These are phyloP conservation scores for Oidium heveae DNA, from an alignment of 2,329 filamentous ascomycete genomes.

Conservation along the genomic window DNA sequence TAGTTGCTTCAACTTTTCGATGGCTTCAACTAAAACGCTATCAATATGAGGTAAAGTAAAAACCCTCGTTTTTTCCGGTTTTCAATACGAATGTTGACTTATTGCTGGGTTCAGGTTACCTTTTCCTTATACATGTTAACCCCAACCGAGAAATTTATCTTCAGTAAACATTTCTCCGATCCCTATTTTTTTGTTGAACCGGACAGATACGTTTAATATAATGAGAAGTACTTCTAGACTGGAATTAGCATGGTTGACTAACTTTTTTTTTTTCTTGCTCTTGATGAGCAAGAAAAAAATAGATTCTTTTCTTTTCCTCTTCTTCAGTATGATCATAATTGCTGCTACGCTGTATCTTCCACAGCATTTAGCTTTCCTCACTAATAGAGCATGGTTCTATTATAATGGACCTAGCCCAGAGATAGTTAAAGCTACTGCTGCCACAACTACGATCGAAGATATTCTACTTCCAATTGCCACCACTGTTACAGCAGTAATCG, in stretches of 20 bases:
- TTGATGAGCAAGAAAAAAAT: conserved; percentile 1
- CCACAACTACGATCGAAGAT: not conserved
- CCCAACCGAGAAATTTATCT: conserved; percentile 83
- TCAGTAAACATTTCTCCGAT: conserved; percentile 35
- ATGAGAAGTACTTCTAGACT: too few relatives aligned
- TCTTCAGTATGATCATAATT: conserved; percentile 64
- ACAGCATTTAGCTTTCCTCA: conserved; percentile 63
- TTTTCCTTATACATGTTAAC: conserved; percentile 95
- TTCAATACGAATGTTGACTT: too few relatives aligned
- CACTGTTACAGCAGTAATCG: too few relatives aligned
- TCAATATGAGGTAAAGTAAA: conserved; percentile 46
- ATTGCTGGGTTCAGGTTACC: conserved; percentile 37
- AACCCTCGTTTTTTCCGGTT: too few relatives aligned
- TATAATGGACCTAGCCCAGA: conserved; percentile 47
- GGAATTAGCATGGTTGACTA: too few relatives aligned
- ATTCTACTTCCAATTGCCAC: too few relatives aligned
- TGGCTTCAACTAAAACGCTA: conserved; percentile 92
- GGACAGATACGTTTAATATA: too few relatives aligned
- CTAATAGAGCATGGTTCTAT: conserved; percentile 81
- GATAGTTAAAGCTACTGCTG: conserved; percentile 15
- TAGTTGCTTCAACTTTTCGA: conserved; percentile 27
- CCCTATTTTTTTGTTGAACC: not conserved
- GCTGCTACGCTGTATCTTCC: conserved; percentile 82
- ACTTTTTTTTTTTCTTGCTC: too few relatives aligned
- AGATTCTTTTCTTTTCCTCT: conserved; percentile 84